Conservation (phyloP, 2,329 filamentous ascomycete species). For the Sordariomycetes sp. region DNA sequence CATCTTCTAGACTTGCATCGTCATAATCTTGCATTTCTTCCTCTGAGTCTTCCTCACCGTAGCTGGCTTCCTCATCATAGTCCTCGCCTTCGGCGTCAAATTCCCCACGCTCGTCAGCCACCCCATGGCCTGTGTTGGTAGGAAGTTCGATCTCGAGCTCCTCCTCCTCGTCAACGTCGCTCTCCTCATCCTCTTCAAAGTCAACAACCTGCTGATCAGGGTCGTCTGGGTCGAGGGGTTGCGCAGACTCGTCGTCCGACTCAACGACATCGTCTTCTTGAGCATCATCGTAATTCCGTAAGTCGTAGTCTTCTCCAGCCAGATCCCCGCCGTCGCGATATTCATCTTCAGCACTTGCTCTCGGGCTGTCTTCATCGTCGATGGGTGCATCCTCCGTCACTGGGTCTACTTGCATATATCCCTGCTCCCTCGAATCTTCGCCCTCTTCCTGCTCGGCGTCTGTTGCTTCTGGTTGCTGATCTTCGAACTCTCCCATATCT, state of each 20-base stretch:
- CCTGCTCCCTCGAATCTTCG: no score
- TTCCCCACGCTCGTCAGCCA: conserved; percentile 14
- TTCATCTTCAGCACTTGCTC: not conserved
- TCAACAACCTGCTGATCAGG: conserved; percentile 3
- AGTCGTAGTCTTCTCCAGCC: conserved; percentile 22
- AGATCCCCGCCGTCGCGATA: conserved; percentile 15
- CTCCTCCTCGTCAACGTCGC: conserved; percentile 17
- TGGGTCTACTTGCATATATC: no score
- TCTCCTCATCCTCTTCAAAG: conserved; percentile 6
- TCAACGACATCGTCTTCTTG: conserved; percentile 20
- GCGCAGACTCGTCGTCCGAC: not conserved
- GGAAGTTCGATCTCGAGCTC: conserved; percentile 17
- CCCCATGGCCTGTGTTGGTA: conserved; percentile 6
- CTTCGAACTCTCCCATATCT: not conserved
- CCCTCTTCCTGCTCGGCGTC: conserved; percentile 4
- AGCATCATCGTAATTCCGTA: conserved; percentile 20
- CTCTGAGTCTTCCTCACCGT: conserved; percentile 14
- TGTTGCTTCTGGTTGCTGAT: conserved; percentile 1
- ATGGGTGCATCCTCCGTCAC: not conserved
- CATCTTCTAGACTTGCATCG: conserved; percentile 9
- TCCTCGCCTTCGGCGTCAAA: conserved; percentile 12
- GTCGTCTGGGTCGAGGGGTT: not conserved
- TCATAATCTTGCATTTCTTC: conserved; percentile 15
- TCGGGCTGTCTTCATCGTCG: not conserved
- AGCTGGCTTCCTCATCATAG: conserved; percentile 21